These are phyloP conservation scores for Candida tropicalis DNA, from an alignment of 1,139 yeast species.

Conservation along the genomic window DNA sequence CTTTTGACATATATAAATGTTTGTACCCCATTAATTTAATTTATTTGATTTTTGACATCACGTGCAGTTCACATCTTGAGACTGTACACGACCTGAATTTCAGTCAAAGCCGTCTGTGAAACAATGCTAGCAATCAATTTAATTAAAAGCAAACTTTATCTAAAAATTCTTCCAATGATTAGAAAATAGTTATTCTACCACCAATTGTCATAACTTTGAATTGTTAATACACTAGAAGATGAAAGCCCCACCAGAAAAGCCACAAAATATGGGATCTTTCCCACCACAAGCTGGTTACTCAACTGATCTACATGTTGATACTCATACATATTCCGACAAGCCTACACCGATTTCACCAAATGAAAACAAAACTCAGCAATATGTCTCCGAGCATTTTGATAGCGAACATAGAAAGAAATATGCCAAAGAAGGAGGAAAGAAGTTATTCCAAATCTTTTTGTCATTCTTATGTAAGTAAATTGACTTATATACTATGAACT, in stretches of 20 bases:
- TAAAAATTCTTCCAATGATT: no score
- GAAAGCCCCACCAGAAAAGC: constrained; percentile 30
- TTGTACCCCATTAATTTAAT: no score
- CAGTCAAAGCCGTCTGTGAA: not conserved
- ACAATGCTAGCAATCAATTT: constrained; percentile 1
- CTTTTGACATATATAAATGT: no score
- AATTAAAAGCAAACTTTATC: not conserved
- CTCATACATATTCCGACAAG: constrained; percentile 36
- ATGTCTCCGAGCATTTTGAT: constrained; percentile 34
- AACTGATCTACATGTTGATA: constrained; percentile 27
- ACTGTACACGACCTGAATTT: not conserved
- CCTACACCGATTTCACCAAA: constrained; percentile 39
- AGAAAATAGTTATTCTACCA: no score
- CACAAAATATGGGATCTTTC: constrained; percentile 31
- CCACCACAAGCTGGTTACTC: constrained; percentile 37
- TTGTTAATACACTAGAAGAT: not conserved
- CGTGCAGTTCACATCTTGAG: not conserved
- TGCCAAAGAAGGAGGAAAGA: constrained; percentile 26
- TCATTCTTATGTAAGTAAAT: constrained; percentile 22
- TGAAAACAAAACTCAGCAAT: constrained; percentile 31
- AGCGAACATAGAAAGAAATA: constrained; percentile 43
- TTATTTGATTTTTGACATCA: no score
- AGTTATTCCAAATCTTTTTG: constrained; percentile 24
- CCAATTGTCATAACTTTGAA: no score
- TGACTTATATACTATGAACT: constrained; percentile 1